Evolutionary conservation across 2,329 filamentous ascomycete genomes (phyloP), one percentile per base, ranked within the genome.

Genomic region (Ascochyta viciae-villosae): DNA sequence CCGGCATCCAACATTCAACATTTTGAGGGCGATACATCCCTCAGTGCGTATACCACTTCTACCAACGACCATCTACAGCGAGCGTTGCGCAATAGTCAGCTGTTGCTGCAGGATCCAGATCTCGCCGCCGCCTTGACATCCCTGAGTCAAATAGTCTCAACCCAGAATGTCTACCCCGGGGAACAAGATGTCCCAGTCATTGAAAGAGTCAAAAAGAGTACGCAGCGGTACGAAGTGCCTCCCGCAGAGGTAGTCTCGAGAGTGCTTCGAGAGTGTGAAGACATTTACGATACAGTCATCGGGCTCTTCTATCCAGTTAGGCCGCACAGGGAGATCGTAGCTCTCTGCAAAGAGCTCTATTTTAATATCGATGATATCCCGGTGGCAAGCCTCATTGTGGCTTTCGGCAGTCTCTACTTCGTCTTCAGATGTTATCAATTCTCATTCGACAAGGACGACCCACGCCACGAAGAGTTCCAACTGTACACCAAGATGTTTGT

Each of bases 341-440:
- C 31, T 38, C 29, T 57, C 15, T 57, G 54, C 35, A 57, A 57
- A n/a, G 54, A 57, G 13, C 44, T 78, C 7, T 78, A 75, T 50
- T 78, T 78, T 42, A 69, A 73, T 0, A 50, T 75, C 4, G 68
- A 75, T 7, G 66, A 70, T 5, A 70, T 77, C 47, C 67, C 54
- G 0, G 64, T 74, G 13, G 44, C 71, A 3, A 74, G 77, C 10
- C 67, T 74, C 6, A 68, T 77, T 2, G 64, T 78, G 1, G 70
- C 75, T 0, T 77, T 75, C 45, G 68, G 73, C 3, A 77, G 70
- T 27, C 48, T 78, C 3, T 72, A 70, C 3, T 77, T 74, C 40
- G 26, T 76, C 3, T 77, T 77, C 56, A 61, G 64, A 1, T 75
- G 75, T 40, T 65, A 77, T 49, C 63, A 65, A 0, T 57, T 65